These are phyloP conservation scores for Wickerhamomyces kurtzmanii DNA, from an alignment of 805 yeast genomes.

Conservation along the genomic window DNA sequence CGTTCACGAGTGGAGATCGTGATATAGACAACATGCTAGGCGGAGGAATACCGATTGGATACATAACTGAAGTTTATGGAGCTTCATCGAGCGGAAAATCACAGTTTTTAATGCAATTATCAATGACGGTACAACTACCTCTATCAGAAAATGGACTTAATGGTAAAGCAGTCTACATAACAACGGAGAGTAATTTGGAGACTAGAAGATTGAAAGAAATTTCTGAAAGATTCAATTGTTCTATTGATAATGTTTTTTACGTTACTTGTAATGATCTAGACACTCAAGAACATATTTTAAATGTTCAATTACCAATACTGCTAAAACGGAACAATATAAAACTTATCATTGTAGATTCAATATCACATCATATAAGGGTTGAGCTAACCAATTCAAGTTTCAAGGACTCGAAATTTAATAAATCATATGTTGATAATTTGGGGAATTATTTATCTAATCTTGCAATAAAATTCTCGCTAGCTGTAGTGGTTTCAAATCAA, in stretches of 20 bases:
- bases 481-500: constrained; percentile 71
- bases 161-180: constrained; percentile 52
- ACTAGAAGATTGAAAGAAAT: constrained; percentile 53
- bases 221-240: constrained; percentile 22
- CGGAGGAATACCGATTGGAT: constrained; percentile 48
- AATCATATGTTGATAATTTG: constrained; percentile 29
- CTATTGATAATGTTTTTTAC: constrained; percentile 33
- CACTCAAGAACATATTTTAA: constrained; percentile 62
- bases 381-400: constrained; percentile 35
- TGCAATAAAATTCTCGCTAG: constrained; percentile 37
- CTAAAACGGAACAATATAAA: constrained; percentile 32
- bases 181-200: constrained; percentile 70
- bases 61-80: constrained; percentile 71
- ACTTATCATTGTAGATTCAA: constrained; percentile 67
- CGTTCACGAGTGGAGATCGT: constrained; percentile 44
- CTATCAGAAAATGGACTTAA: constrained; percentile 35
- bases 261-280: constrained; percentile 60
- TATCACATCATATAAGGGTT: constrained; percentile 71
- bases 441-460: constrained; percentile 38
- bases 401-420: constrained; percentile 27
- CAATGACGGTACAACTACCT: constrained; percentile 48
- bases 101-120: constrained; percentile 61
- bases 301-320: constrained; percentile 58
- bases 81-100: constrained; percentile 84
- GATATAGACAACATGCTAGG: constrained; percentile 36